phyloP scores from a whole-genome alignment of 257 asterid genomes.

The Solanum dulcamara region DNA sequence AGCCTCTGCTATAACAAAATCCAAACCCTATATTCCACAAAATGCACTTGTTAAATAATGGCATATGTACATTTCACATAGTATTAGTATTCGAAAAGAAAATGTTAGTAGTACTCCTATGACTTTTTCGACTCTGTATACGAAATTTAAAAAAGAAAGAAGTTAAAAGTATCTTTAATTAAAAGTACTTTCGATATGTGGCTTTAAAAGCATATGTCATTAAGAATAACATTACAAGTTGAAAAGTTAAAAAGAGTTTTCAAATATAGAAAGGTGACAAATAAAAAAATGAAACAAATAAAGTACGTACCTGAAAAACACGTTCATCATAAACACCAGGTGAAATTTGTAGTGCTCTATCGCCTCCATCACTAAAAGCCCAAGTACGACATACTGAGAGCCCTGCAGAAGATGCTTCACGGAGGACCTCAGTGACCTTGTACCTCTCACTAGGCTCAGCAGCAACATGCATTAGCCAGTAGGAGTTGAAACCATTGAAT shows the following conservation, averaged over 20 bases:
- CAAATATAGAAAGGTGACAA: background rate
- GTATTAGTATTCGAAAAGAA: background rate
- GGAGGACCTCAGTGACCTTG: slow-evolving; percentile 29
- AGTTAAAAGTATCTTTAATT: background rate
- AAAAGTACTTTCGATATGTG: background rate
- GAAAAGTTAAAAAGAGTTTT: background rate
- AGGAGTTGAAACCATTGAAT: slow-evolving; percentile 50
- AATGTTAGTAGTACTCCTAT: background rate
- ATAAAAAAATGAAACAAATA: background rate
- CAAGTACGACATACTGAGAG: slow-evolving; percentile 44
- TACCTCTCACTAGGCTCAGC: slow-evolving; percentile 26
- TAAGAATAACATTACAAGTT: background rate
- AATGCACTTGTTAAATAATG: background rate
- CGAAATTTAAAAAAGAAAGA: no score
- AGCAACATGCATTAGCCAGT: slow-evolving; percentile 53
- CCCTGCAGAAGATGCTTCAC: slow-evolving; percentile 32
- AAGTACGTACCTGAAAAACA: slow-evolving; percentile 30
- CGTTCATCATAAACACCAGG: slow-evolving; percentile 36
- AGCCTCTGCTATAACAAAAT: slow-evolving; percentile 47
- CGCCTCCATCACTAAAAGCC: slow-evolving; percentile 61
- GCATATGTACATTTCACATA: background rate
- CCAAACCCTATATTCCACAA: slow-evolving; percentile 20
- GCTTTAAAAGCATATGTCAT: no score
- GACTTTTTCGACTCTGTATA: no score
- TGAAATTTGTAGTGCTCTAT: slow-evolving; percentile 28